Evolutionary conservation across 2,329 filamentous ascomycete genomes (phyloP).

Genomic region (Hypoxylon sp.): DNA sequence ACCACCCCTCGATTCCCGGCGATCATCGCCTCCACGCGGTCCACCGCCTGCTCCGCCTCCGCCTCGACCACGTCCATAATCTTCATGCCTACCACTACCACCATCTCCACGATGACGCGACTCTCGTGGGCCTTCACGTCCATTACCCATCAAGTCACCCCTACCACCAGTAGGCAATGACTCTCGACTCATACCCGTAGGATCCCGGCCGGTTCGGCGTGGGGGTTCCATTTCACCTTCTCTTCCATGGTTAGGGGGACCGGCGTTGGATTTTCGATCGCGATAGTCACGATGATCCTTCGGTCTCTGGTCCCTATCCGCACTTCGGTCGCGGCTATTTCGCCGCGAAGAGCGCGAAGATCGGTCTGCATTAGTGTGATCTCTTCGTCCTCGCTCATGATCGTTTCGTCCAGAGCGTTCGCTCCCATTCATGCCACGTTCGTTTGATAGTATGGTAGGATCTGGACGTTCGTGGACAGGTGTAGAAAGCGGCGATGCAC

Average conservation of each 20-base stretch:
- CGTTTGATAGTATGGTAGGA: conserved; percentile 55
- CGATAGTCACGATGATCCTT: conserved; percentile 53
- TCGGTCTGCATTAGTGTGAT: conserved; percentile 62
- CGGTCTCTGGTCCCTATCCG: conserved; percentile 62
- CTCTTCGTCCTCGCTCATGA: conserved; percentile 56
- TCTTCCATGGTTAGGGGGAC: conserved; percentile 48
- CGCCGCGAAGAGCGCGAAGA: conserved; percentile 60
- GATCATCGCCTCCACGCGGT: conserved; percentile 55
- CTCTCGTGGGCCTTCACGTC: conserved; percentile 51
- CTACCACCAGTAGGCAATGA: conserved; percentile 40
- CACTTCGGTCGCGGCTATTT: conserved; percentile 65
- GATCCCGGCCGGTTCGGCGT: conserved; percentile 52
- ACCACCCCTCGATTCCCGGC: conserved; percentile 55
- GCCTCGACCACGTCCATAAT: conserved; percentile 52
- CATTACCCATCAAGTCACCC: conserved; percentile 47
- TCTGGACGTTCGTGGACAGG: conserved; percentile 66
- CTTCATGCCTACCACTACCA: conserved; percentile 53
- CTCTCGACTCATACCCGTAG: conserved; percentile 43
- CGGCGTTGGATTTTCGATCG: conserved; percentile 50
- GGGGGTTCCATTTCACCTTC: conserved; percentile 52
- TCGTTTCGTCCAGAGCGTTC: conserved; percentile 55
- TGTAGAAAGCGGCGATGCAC: conserved; percentile 66
- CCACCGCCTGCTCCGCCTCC: conserved; percentile 56
- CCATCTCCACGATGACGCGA: conserved; percentile 53
- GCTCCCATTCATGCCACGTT: conserved; percentile 53